phyloP scores from a whole-genome alignment of 371 early-diverging fungal species.

The Gilbertella persicaria region DNA sequence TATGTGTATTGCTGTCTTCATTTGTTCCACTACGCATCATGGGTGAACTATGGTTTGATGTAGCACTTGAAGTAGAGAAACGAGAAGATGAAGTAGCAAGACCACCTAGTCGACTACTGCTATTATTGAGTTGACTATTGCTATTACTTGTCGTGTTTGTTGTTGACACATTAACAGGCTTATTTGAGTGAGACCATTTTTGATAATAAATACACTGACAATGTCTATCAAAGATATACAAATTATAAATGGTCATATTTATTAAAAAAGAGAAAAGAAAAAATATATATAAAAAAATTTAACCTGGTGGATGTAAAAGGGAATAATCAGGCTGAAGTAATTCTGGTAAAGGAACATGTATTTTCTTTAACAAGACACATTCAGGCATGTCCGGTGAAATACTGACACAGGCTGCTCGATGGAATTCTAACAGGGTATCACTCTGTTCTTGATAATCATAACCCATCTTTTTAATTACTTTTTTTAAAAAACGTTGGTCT shows the following conservation, averaged over 20 bases:
- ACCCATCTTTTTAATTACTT: too few relatives aligned
- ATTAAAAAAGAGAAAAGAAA: too few relatives aligned
- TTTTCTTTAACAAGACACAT: too few relatives aligned
- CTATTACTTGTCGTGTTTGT: slow-evolving; percentile 26
- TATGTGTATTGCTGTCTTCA: slow-evolving; percentile 23
- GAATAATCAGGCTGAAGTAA: too few relatives aligned
- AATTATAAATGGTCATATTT: slow-evolving; percentile 70
- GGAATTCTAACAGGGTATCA: too few relatives aligned
- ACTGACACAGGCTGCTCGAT: too few relatives aligned
- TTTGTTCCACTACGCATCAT: slow-evolving; percentile 21
- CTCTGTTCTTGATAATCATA: too few relatives aligned
- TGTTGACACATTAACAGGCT: slow-evolving; percentile 22
- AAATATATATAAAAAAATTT: too few relatives aligned
- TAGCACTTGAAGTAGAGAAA: slow-evolving; percentile 41
- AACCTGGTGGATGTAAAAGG: too few relatives aligned
- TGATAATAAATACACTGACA: slow-evolving; percentile 88
- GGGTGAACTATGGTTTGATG: slow-evolving; percentile 27
- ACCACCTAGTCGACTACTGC: slow-evolving; percentile 35
- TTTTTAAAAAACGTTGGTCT: too few relatives aligned
- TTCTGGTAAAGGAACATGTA: too few relatives aligned
- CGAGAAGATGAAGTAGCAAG: slow-evolving; percentile 35
- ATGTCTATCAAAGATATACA: slow-evolving; percentile 93
- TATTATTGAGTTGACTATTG: slow-evolving; percentile 29
- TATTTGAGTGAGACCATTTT: slow-evolving; percentile 62
- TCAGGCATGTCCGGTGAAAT: too few relatives aligned